Percentiles rank a stretch among this genome's conserved stretches.
phyloP scores from a whole-genome alignment of 345 rosid genomes.

The Camelina neglecta region DNA sequence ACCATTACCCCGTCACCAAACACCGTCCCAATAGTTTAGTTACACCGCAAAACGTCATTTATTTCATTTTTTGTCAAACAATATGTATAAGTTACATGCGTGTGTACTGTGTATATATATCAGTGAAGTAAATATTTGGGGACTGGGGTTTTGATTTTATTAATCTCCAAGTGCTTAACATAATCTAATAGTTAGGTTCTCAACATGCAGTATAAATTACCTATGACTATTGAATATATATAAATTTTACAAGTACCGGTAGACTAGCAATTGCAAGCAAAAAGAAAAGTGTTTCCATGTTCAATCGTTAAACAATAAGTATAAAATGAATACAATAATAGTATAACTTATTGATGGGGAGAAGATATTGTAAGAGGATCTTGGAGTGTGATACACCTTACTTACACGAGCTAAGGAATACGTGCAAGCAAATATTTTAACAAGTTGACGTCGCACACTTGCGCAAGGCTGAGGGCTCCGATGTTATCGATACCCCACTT shows the following conservation, averaged over 20 bases:
- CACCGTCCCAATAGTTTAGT: constrained; percentile 17
- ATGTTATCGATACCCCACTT: constrained; percentile 36
- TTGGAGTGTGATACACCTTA: constrained; percentile 30
- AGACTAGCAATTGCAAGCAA: constrained; percentile 3
- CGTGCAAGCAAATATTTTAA: constrained; percentile 42
- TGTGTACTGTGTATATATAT: background rate
- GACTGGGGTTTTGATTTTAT: background rate
- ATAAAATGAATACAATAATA: background rate
- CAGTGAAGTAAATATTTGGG: background rate
- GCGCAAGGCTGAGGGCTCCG: constrained; percentile 37
- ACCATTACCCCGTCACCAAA: background rate
- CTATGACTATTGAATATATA: background rate
- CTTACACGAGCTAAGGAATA: constrained; percentile 11
- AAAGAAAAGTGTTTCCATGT: background rate
- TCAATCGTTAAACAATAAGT: background rate
- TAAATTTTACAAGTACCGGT: background rate
- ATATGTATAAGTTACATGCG: background rate
- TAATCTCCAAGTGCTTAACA: constrained; percentile 24
- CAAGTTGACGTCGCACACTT: constrained; percentile 33
- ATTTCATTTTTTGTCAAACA: constrained; percentile 4
- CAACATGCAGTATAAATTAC: constrained; percentile 23
- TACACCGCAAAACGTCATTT: constrained; percentile 21
- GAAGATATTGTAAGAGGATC: background rate
- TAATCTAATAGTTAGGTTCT: background rate
- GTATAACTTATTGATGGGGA: background rate